Evolutionary conservation across 768 basidiomycete species (phyloP).

Genomic region (Pulveroboletus ravenelii): DNA sequence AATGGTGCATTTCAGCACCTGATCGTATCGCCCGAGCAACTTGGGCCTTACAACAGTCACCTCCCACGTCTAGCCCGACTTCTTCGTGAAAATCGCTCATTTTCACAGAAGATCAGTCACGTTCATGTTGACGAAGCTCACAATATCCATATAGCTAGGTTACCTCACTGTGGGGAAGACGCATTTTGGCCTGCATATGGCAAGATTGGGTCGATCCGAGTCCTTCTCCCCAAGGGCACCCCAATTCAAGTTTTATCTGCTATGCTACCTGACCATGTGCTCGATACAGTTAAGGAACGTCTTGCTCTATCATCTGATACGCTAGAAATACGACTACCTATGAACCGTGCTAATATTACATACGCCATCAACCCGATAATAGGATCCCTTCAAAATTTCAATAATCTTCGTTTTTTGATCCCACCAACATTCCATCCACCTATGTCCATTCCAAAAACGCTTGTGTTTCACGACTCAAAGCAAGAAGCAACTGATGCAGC

Average conservation of each 20-base stretch:
- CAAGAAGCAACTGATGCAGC: not conserved
- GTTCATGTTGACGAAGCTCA: not conserved
- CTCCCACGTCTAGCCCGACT: not conserved
- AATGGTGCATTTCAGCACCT: not conserved
- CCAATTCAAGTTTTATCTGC: too few relatives aligned
- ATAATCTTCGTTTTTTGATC: not conserved
- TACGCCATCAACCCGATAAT: too few relatives aligned
- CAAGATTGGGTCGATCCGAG: too few relatives aligned
- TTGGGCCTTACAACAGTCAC: not conserved
- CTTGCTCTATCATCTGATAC: too few relatives aligned
- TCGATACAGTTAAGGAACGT: too few relatives aligned
- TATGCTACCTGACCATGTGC: too few relatives aligned
- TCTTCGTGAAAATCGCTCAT: not conserved
- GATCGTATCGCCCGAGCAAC: not conserved
- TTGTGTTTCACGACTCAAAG: not conserved
- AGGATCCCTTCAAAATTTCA: not conserved
- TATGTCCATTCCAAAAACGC: not conserved
- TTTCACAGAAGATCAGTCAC: not conserved
- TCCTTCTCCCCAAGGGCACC: too few relatives aligned
- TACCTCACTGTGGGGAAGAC: too few relatives aligned
- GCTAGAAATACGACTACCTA: too few relatives aligned
- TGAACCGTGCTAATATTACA: too few relatives aligned
- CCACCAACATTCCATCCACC: not conserved
- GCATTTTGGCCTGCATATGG: too few relatives aligned
- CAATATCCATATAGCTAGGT: not conserved